Conservation (phyloP, 2,329 filamentous ascomycete species). For the Diaporthe capsici region DNA sequence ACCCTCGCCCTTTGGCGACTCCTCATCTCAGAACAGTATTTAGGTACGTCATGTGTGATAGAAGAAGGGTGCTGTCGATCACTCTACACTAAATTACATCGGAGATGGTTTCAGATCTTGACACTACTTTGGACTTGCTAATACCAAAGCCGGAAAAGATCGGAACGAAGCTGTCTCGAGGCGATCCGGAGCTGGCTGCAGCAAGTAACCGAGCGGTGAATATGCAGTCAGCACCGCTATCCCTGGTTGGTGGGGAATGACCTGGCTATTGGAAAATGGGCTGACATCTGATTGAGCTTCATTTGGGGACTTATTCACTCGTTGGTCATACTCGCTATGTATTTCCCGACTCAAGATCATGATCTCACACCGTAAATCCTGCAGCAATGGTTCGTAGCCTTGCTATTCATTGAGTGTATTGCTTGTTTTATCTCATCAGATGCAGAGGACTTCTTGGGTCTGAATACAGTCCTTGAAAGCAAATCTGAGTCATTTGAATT, state of each 20-base stretch:
- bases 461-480: background rate
- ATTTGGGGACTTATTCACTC: background rate
- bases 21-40: background rate
- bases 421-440: background rate
- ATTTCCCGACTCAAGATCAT: background rate
- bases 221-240: conserved; percentile 6
- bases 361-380: background rate
- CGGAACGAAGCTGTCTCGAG: background rate
- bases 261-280: background rate
- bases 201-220: background rate
- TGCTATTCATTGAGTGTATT: background rate
- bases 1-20: background rate
- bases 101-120: background rate
- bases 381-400: background rate
- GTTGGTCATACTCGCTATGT: background rate
- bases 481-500: background rate
- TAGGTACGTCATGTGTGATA: no score
- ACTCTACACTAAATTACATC: background rate
- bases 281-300: background rate
- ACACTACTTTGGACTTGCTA: no score
- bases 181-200: background rate
- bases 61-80: background rate
- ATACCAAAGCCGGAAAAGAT: background rate
- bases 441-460: background rate
- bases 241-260: background rate